Percentiles rank a stretch among this genome's conserved stretches.
Conservation (phyloP, 1,284 basidiomycete species). For the Lentinus polychrous region DNA sequence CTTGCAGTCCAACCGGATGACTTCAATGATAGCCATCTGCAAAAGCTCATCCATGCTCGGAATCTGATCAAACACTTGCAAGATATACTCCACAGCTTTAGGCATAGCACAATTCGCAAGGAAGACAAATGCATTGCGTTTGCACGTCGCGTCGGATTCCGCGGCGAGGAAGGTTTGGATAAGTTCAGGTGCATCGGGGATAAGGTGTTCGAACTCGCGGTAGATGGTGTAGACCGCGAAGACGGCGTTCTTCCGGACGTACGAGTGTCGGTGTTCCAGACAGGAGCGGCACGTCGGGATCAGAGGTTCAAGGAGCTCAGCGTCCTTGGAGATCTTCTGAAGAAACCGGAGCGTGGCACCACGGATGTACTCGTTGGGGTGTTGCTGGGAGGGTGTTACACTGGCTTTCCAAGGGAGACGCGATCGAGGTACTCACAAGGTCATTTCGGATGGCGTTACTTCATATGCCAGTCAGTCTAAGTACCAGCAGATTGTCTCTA, state of each 20-base stretch:
- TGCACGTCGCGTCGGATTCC: slow-evolving; percentile 94
- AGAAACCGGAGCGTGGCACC: slow-evolving; percentile 95
- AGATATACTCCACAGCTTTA: slow-evolving; percentile 89
- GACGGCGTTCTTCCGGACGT: slow-evolving; percentile 98
- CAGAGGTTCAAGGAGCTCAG: slow-evolving; percentile 93
- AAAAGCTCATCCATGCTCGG: slow-evolving; percentile 85
- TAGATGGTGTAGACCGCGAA: slow-evolving; percentile 96
- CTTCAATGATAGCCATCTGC: slow-evolving; percentile 95
- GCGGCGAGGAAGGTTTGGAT: slow-evolving; percentile 97
- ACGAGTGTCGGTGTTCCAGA: slow-evolving; percentile 97
- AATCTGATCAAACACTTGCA: slow-evolving; percentile 82
- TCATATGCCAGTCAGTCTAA: slow-evolving; percentile 13
- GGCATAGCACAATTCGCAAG: slow-evolving; percentile 85
- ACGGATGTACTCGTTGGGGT: slow-evolving; percentile 99
- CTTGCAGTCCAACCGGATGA: slow-evolving; percentile 89
- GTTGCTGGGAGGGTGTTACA: slow-evolving; percentile 68
- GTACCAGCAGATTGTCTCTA: slow-evolving; percentile 4
- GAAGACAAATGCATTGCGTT: slow-evolving; percentile 96
- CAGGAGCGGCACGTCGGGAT: slow-evolving; percentile 91
- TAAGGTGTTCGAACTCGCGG: slow-evolving; percentile 89
- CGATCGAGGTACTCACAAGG: slow-evolving; percentile 48
- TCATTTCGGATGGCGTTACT: slow-evolving; percentile 98
- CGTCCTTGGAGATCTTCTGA: slow-evolving; percentile 91
- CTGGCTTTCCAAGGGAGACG: background rate
- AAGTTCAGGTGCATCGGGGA: slow-evolving; percentile 95